Base-by-base conservation (phyloP, 768 basidiomycete species). In the Chlorophyllum brunneum region DNA sequence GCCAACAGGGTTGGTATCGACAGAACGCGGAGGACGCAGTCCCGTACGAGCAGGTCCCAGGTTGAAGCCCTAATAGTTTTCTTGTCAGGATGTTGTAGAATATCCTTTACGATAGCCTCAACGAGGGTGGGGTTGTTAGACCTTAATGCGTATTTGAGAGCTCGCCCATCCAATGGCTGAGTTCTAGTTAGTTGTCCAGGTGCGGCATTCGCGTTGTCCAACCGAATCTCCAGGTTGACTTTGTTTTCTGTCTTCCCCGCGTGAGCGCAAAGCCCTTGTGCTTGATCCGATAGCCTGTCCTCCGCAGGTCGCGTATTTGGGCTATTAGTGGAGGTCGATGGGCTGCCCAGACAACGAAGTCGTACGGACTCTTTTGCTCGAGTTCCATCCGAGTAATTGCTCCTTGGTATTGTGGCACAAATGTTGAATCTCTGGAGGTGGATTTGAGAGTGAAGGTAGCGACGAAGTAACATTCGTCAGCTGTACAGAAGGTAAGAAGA, bases 381-480 rank as follows among this genome's bases (percentile, higher is more conserved):
- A 2, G 24, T 15, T 39, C 23, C 51, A 46, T 46, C 24, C 48
- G 62, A 39, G 54, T 58, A 54, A 60, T 60, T 60, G 59, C 29
- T 48, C 45, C 49, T 57, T 23, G 44, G 55, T 33, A 49, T 48
- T 42, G 58, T 49, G 44, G 49, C 55, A 51, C 51, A 58, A 34
- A 27, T 31, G 54, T 44, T 42, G 56, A 64, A 53, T 59, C 65
- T 69, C 50, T 62, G 64, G 60, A 70, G 63, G 67, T 72, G 70
- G 67, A 71, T 70, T 77, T 72, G 72, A 59, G 71, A 69, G 62
- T 78, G 66, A 68, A 76, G 68, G 70, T 70, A 77, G 70, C 81
- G 83, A 77, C 84, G 83, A 80, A 81, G 75, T 71, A 76, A 84
- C 84, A 86, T 86, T 83, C 79, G 82, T 86, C 76, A 86, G 71